Percentiles rank a stretch among this genome's conserved stretches.
Conservation (phyloP, 2,329 filamentous ascomycete species). For the Rasamsonia emersonii region DNA sequence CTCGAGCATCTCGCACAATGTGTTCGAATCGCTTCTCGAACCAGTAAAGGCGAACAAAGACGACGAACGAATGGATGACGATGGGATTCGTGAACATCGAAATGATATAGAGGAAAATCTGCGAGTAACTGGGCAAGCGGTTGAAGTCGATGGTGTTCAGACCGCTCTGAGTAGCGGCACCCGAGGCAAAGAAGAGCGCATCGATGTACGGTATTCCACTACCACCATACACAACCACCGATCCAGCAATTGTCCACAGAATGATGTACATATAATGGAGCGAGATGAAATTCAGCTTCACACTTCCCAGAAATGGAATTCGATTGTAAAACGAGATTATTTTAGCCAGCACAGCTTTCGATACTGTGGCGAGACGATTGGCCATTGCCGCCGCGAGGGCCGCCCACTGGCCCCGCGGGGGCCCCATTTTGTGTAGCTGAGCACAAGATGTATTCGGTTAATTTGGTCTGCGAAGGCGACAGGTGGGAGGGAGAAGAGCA, state of each 20-base stretch:
- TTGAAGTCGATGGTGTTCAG: conserved; percentile 71
- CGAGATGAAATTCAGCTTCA: conserved; percentile 38
- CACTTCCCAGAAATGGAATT: conserved; percentile 6
- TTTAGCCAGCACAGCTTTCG: conserved; percentile 1
- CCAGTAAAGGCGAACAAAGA: conserved; percentile 92
- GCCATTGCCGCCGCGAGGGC: background rate
- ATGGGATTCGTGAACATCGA: conserved; percentile 74
- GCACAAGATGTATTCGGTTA: no score
- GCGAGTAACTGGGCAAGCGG: conserved; percentile 59
- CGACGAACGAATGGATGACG: conserved; percentile 73
- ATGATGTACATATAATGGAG: conserved; percentile 67
- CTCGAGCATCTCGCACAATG: conserved; percentile 64
- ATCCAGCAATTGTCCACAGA: conserved; percentile 61
- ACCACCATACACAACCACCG: conserved; percentile 63
- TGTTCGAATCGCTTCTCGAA: conserved; percentile 93
- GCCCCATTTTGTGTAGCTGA: no score
- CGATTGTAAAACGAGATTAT: conserved; percentile 3
- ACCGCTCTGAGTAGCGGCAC: conserved; percentile 83
- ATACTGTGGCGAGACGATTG: background rate
- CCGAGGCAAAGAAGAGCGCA: conserved; percentile 78
- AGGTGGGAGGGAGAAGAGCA: no score
- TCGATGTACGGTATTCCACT: conserved; percentile 69
- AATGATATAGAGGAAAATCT: conserved; percentile 63
- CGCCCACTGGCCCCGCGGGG: no score
- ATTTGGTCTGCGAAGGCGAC: no score